A percentile compares a stretch with the other conserved stretches of the same genome.
Evolutionary conservation across 176 grass and related monocot genomes (phyloP).

Genomic region (Pharus latifolius): DNA sequence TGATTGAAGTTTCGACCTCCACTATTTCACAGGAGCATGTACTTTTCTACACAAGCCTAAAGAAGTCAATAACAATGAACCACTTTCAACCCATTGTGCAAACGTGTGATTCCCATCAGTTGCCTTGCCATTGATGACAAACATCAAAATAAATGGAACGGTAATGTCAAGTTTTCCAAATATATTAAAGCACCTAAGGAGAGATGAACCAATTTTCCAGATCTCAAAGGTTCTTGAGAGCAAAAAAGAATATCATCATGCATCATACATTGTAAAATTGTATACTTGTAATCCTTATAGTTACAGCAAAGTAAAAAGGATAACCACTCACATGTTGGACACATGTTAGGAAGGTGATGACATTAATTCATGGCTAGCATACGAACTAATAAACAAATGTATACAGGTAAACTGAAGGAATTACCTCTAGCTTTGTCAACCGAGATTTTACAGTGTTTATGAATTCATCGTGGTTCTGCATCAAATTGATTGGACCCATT

Average conservation of each 20-base stretch:
- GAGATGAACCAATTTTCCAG: not conserved
- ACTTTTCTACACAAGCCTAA: not conserved
- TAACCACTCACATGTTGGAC: not conserved
- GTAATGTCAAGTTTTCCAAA: not conserved
- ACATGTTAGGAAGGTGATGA: too few relatives aligned
- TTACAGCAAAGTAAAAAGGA: slow-evolving; percentile 6
- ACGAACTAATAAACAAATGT: slow-evolving; percentile 11
- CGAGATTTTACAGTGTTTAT: slow-evolving; percentile 91
- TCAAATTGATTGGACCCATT: slow-evolving; percentile 35
- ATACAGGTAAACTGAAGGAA: not conserved
- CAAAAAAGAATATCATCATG: slow-evolving; percentile 4
- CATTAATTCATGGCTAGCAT: too few relatives aligned
- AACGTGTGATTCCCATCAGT: not conserved
- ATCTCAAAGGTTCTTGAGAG: not conserved
- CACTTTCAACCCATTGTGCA: not conserved
- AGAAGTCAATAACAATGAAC: slow-evolving; percentile 5
- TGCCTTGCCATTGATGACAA: not conserved
- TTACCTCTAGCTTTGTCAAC: slow-evolving; percentile 83
- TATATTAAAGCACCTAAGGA: not conserved
- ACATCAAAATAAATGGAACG: not conserved
- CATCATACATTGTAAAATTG: too few relatives aligned
- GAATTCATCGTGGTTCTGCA: slow-evolving; percentile 70
- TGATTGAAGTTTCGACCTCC: not conserved
- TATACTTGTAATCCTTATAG: too few relatives aligned
- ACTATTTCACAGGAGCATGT: not conserved